Conservation (phyloP, 2,329 filamentous ascomycete genomes). For the Talaromyces marneffei region DNA sequence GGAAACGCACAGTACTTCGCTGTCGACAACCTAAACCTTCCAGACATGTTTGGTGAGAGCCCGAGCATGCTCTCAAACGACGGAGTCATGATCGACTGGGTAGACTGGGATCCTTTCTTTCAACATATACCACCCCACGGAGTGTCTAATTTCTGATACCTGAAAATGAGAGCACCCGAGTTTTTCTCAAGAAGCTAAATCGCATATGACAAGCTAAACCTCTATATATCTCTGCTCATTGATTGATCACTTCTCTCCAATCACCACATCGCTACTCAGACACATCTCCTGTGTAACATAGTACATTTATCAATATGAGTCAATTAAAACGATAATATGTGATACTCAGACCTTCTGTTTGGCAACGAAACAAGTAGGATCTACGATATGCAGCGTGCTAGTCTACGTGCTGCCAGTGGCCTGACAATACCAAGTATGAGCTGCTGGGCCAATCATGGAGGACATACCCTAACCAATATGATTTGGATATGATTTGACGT, state of each 20-base stretch:
- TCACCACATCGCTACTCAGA: neutral
- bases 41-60: neutral
- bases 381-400: neutral
- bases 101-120: constrained; percentile 7
- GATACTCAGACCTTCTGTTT: neutral
- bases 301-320: neutral
- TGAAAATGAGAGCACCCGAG: neutral
- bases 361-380: neutral
- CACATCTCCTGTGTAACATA: neutral
- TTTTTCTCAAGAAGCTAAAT: no score
- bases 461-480: neutral
- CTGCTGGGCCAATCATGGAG: neutral
- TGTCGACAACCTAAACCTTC: neutral
- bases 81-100: neutral
- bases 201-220: neutral
- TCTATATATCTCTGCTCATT: neutral
- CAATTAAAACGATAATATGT: neutral
- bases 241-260: neutral
- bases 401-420: neutral
- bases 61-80: neutral
- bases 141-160: neutral
- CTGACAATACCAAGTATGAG: neutral
- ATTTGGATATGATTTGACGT: neutral
- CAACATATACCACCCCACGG: constrained; percentile 11
- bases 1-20: neutral